Base-by-base conservation (phyloP, 2,329 filamentous ascomycete species). In the Celoporthe dispersa region DNA sequence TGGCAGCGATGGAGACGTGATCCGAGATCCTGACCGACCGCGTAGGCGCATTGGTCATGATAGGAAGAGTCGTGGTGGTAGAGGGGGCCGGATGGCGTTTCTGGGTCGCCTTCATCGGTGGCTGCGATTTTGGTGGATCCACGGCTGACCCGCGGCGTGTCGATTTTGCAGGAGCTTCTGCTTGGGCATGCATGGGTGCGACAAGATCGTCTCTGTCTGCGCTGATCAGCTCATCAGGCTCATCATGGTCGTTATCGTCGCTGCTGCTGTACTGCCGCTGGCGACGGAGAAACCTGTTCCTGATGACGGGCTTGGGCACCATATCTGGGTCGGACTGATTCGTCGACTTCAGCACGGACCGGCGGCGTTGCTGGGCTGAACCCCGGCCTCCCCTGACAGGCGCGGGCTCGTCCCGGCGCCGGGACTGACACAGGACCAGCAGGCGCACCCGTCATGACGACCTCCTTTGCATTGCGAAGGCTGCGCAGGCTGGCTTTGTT, bases 281-380 rank as follows among this genome's bases (percentile, higher is more conserved):
- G 33, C 61, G 68, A 31, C 69, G 65, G 61, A 48, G 60, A 59
- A 62, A 53, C 53, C 65, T 51, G 57, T 64, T 62, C 62, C 68
- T 65, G 35, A 67, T 37, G 55, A 66, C 68, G 37, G 70, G 44
- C 55, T 64, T 71, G 59, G 59, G 53, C 12, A 57, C 68, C 60
- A 63, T 48, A 16, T 55, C 70, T 57, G 35, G 62, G 35, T 33
- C 55, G 61, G 65, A 62, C 55, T 70, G 70, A 71, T 71, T 70
- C 65, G 64, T 69, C 37, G 62, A 65, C 68, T 59, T 68, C 68
- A 66, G 70, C 70, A 70, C 70, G 68, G 70, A 61, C 68, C 70
- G 68, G 68, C 70, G 70, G 28, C 60, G 68, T 35, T 64, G 70
- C n/a, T 59, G 64, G 41, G 53, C 64, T 41, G 55, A 48, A 16